These are phyloP conservation scores for Colletotrichum karsti DNA, from an alignment of 2,329 filamentous ascomycete species.

Conservation along the genomic window DNA sequence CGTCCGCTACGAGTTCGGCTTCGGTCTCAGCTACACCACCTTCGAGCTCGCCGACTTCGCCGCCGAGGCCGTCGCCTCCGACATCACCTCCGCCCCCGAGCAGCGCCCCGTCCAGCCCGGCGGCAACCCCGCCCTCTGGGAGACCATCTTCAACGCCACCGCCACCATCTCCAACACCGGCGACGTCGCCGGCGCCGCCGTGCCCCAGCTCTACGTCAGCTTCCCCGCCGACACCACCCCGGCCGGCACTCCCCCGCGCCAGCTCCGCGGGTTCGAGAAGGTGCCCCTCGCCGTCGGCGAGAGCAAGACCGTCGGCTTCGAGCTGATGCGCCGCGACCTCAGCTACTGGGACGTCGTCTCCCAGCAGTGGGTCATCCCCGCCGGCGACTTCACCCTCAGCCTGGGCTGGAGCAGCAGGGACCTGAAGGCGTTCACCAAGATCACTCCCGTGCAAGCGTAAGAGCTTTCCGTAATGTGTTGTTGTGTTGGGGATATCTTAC, in stretches of 20 bases:
- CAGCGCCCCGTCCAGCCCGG: slow-evolving; percentile 50
- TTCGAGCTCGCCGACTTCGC: slow-evolving; percentile 57
- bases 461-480: background rate
- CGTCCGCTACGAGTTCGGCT: slow-evolving; percentile 73
- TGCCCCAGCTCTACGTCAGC: slow-evolving; percentile 65
- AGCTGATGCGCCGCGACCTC: slow-evolving; percentile 55
- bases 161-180: slow-evolving; percentile 62
- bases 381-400: slow-evolving; percentile 39
- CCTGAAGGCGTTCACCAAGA: slow-evolving; percentile 19
- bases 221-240: slow-evolving; percentile 45
- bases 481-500: background rate
- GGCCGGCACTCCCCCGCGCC: slow-evolving; percentile 54
- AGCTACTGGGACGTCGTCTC: slow-evolving; percentile 57
- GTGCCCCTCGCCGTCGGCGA: slow-evolving; percentile 49
- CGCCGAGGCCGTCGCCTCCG: slow-evolving; percentile 29
- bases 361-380: slow-evolving; percentile 50
- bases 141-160: slow-evolving; percentile 55
- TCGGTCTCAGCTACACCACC: slow-evolving; percentile 75
- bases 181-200: slow-evolving; percentile 52
- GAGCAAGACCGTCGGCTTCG: slow-evolving; percentile 50
- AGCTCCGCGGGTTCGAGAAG: slow-evolving; percentile 63
- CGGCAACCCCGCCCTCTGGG: slow-evolving; percentile 65
- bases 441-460: slow-evolving; percentile 23
- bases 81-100: slow-evolving; percentile 39
- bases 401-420: slow-evolving; percentile 41